Evolutionary conservation across 108 stramenopile species (phyloP).

Genomic region (Cyclotella choctawhatcheeana): DNA sequence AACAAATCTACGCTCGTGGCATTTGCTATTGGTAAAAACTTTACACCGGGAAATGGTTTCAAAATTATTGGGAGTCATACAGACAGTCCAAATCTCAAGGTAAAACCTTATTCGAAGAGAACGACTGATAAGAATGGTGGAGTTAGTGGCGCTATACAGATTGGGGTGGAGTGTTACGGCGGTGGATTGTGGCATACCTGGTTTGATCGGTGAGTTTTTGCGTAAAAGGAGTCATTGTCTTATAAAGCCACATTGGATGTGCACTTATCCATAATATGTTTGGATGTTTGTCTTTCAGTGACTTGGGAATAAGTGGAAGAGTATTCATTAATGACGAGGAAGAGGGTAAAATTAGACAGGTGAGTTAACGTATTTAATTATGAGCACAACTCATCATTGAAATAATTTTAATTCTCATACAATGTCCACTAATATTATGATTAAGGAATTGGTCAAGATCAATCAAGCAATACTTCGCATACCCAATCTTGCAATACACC

Average conservation of each 20-base stretch:
- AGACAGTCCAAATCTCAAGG: conserved; percentile 90
- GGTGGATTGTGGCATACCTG: conserved; percentile 90
- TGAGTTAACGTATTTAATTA: too few relatives aligned
- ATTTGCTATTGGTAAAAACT: conserved; percentile 88
- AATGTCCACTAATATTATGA: background rate
- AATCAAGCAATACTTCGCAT: conserved; percentile 85
- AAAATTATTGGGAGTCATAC: conserved; percentile 95
- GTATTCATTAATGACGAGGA: conserved; percentile 73
- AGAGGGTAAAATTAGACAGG: conserved; percentile 45
- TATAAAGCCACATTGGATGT: too few relatives aligned
- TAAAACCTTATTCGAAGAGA: conserved; percentile 88
- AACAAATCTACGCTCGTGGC: conserved; percentile 93
- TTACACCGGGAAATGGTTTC: conserved; percentile 66
- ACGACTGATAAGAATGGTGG: conserved; percentile 46
- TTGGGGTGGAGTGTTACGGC: conserved; percentile 86
- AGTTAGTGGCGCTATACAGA: conserved; percentile 53
- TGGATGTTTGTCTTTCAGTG: too few relatives aligned
- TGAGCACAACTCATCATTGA: too few relatives aligned
- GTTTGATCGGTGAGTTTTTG: conserved; percentile 69
- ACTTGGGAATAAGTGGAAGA: conserved; percentile 92
- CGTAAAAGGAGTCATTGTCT: conserved; percentile 27
- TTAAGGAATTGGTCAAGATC: conserved; percentile 69
- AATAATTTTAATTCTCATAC: too few relatives aligned
- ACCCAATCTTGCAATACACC: conserved; percentile 96
- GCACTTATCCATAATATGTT: too few relatives aligned